Percentiles rank a stretch among this genome's conserved stretches.
Evolutionary conservation across 495 filamentous ascomycete species (phyloP).

Genomic region (Niebla homalea): DNA sequence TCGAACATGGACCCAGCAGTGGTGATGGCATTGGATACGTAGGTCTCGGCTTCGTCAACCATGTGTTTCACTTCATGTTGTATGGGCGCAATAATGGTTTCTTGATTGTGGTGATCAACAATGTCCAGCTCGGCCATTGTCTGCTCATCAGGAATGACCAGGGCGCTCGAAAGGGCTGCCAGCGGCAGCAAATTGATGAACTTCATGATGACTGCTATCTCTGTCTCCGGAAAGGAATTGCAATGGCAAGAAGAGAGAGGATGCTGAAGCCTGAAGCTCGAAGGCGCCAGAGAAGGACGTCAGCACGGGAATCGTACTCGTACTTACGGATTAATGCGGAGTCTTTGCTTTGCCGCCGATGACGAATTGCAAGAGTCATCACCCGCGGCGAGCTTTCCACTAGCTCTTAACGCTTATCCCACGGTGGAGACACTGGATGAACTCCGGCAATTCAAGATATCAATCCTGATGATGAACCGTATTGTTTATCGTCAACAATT

Average conservation of each 20-base stretch:
- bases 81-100: constrained; percentile 25
- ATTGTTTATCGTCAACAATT: neutral
- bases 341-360: neutral
- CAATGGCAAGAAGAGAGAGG: neutral
- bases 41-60: constrained; percentile 21
- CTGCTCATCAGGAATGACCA: constrained; percentile 44
- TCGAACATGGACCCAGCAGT: constrained; percentile 33
- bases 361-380: neutral
- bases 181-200: constrained; percentile 38
- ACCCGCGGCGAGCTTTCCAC: neutral
- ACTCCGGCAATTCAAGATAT: no score
- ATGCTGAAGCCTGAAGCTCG: neutral
- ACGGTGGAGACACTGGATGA: neutral
- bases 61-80: constrained; percentile 24
- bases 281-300: neutral
- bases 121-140: constrained; percentile 25
- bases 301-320: neutral
- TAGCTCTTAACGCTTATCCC: neutral
- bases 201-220: constrained; percentile 28
- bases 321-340: neutral
- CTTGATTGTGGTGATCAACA: constrained; percentile 21
- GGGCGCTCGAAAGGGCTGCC: constrained; percentile 37
- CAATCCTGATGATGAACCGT: neutral
- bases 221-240: neutral
- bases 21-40: constrained; percentile 22